Conservation (phyloP, 345 rosid species). For the Citrus reticulata region DNA sequence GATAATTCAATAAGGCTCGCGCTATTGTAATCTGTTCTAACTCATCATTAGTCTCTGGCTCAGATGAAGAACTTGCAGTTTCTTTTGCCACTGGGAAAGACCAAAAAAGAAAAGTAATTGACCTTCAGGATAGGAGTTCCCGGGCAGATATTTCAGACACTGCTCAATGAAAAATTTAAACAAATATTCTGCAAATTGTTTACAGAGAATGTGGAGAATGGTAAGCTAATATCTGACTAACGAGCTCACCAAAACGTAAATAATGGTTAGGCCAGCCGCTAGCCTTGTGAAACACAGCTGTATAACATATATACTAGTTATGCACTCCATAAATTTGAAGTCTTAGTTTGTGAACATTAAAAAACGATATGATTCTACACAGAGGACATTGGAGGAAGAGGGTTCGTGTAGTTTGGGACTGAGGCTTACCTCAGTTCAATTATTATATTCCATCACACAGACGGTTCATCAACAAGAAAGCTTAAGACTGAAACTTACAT, state of each 20-base stretch:
- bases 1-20: conserved; percentile 68
- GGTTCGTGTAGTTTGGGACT: not conserved
- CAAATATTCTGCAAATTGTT: not conserved
- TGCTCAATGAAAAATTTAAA: not conserved
- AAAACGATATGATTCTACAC: not conserved
- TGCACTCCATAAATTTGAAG: not conserved
- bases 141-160: not conserved
- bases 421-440: not conserved
- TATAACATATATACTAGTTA: not conserved
- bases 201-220: not conserved
- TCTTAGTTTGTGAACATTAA: not conserved
- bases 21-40: conserved; percentile 93
- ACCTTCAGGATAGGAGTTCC: not conserved
- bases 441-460: not conserved
- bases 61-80: conserved; percentile 70
- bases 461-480: not conserved
- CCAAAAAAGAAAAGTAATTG: conserved; percentile 1
- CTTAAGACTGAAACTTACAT: conserved; percentile 46
- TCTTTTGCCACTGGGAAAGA: conserved; percentile 85
- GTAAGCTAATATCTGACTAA: not conserved
- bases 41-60: conserved; percentile 79
- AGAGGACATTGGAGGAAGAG: not conserved
- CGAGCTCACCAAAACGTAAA: not conserved
- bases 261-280: not conserved
- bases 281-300: not conserved